A percentile compares a stretch with the other conserved stretches of the same genome.
phyloP scores from a whole-genome alignment of 2,329 filamentous ascomycete genomes.

The Thielaviopsis populi region DNA sequence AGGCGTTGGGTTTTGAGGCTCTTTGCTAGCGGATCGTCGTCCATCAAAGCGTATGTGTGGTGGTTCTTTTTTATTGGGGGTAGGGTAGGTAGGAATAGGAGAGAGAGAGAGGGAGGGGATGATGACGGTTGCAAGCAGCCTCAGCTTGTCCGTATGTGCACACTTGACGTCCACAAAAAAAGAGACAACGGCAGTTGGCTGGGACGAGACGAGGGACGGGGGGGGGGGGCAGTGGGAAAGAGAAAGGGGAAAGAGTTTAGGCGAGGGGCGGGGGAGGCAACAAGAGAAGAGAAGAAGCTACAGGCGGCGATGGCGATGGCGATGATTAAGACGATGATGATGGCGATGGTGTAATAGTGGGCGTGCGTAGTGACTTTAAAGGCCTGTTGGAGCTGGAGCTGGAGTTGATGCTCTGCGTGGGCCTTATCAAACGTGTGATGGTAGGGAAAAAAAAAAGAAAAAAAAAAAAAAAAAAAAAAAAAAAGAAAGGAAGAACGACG shows the following conservation, averaged over 20 bases:
- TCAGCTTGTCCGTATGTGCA: background rate
- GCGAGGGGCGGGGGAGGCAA: background rate
- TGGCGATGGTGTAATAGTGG: too few relatives aligned
- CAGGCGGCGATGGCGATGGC: background rate
- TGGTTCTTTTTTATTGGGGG: background rate
- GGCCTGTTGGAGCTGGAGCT: too few relatives aligned
- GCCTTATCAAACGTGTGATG: too few relatives aligned
- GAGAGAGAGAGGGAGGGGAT: background rate
- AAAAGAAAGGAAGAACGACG: too few relatives aligned
- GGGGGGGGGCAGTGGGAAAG: background rate
- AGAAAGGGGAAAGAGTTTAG: background rate
- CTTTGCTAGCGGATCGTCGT: conserved; percentile 17
- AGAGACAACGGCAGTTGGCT: background rate
- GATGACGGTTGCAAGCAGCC: background rate
- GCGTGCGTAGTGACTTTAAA: too few relatives aligned
- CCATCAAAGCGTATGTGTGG: conserved; percentile 12
- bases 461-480: too few relatives aligned
- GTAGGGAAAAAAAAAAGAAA: too few relatives aligned
- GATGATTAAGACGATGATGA: too few relatives aligned
- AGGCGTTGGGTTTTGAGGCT: conserved; percentile 17
- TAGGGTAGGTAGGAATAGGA: too few relatives aligned
- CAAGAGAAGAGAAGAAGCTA: background rate
- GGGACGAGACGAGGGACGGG: background rate
- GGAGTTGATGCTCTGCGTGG: too few relatives aligned
- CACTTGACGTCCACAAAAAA: background rate